Evolutionary conservation across 2,329 filamentous ascomycete species (phyloP).

Genomic region (Ascosphaera apis): DNA sequence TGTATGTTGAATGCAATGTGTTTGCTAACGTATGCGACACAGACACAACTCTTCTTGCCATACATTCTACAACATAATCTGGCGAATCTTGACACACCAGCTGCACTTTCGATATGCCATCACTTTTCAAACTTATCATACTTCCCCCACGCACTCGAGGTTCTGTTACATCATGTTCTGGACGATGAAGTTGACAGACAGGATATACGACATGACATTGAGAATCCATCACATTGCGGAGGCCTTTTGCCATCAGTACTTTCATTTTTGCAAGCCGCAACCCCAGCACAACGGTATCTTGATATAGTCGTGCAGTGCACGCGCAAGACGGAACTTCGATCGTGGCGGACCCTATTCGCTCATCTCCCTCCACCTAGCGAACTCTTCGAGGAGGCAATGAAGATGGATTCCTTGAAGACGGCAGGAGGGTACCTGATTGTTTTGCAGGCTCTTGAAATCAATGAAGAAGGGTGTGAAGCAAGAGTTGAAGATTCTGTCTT

Average conservation of each 20-base stretch:
- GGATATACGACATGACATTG: constrained; percentile 10
- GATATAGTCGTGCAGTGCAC: constrained; percentile 95
- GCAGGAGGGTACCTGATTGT: constrained; percentile 93
- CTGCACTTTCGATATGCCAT: constrained; percentile 59
- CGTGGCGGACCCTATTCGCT: constrained; percentile 81
- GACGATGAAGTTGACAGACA: constrained; percentile 73
- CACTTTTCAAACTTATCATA: constrained; percentile 76
- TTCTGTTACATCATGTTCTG: constrained; percentile 76
- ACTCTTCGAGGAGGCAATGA: constrained; percentile 78
- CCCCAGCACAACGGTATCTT: constrained; percentile 49
- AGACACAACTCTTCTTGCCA: constrained; percentile 59
- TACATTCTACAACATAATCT: constrained; percentile 66
- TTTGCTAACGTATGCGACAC: neutral
- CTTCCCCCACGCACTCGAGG: constrained; percentile 77
- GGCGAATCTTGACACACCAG: constrained; percentile 48
- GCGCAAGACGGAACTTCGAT: constrained; percentile 83
- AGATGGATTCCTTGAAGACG: constrained; percentile 70
- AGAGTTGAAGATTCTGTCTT: constrained; percentile 35
- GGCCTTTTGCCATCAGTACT: constrained; percentile 26
- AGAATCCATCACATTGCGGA: constrained; percentile 4
- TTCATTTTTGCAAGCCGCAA: constrained; percentile 45
- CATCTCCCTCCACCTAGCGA: constrained; percentile 78
- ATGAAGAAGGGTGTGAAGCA: constrained; percentile 26
- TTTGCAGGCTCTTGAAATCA: constrained; percentile 52
- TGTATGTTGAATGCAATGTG: constrained; percentile 23